Evolutionary conservation across 306 rosid genomes (phyloP).

Genomic region (Bauhinia variegata): DNA sequence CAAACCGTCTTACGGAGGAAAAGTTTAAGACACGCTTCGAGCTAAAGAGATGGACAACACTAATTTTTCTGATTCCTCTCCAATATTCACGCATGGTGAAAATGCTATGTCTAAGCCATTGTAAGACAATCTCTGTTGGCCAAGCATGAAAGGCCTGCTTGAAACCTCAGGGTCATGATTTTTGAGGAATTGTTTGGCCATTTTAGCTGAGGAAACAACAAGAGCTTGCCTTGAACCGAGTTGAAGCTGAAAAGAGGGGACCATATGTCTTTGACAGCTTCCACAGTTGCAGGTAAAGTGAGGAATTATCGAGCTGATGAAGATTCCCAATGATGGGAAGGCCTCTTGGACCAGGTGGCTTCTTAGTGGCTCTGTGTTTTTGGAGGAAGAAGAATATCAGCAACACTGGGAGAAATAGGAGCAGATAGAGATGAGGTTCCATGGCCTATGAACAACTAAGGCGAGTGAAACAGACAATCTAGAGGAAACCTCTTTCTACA

Average conservation of each 20-base stretch:
- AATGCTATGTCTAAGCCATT: constrained; percentile 25
- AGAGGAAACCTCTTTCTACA: no score
- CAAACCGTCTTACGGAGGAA: constrained; percentile 1
- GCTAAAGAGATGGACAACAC: constrained; percentile 18
- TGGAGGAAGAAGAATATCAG: neutral
- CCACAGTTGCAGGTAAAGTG: constrained; percentile 2
- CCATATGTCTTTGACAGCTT: constrained; percentile 36
- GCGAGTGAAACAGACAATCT: no score
- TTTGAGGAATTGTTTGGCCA: constrained; percentile 28
- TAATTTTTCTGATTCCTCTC: constrained; percentile 31
- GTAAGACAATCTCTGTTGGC: constrained; percentile 12
- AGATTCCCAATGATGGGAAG: constrained; percentile 40
- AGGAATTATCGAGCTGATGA: constrained; percentile 17
- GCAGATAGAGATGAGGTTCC: neutral
- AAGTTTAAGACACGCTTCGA: constrained; percentile 12
- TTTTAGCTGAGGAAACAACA: constrained; percentile 31
- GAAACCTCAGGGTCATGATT: constrained; percentile 22
- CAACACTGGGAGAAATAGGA: neutral
- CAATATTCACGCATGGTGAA: constrained; percentile 25
- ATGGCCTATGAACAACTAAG: neutral
- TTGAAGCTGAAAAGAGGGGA: constrained; percentile 26
- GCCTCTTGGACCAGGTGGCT: constrained; percentile 37
- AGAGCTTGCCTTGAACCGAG: constrained; percentile 28
- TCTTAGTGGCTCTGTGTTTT: constrained; percentile 16
- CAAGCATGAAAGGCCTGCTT: constrained; percentile 3